These are phyloP conservation scores for Globisporangium parvum DNA, from an alignment of 352 stramenopile genomes.

Conservation along the genomic window DNA sequence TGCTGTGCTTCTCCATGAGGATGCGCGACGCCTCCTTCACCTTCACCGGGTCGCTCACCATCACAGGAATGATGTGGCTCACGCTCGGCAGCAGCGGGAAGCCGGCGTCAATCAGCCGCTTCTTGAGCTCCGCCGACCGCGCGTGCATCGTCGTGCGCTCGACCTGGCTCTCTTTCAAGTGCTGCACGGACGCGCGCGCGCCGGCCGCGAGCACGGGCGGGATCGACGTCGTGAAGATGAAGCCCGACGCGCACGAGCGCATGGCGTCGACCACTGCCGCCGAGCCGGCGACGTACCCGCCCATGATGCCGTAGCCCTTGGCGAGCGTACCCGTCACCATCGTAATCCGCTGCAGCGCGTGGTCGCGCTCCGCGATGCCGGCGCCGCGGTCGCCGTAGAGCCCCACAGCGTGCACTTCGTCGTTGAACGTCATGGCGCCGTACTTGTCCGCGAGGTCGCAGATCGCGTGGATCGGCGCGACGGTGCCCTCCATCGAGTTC, in stretches of 20 bases:
- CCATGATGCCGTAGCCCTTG: slow-evolving; percentile 90
- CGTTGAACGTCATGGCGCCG: slow-evolving; percentile 89
- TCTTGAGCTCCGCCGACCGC: slow-evolving; percentile 81
- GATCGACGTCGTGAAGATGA: slow-evolving; percentile 91
- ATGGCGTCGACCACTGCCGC: slow-evolving; percentile 83
- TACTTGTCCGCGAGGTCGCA: slow-evolving; percentile 88
- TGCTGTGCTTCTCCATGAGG: slow-evolving; percentile 88
- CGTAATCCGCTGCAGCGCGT: slow-evolving; percentile 80
- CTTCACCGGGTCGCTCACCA: slow-evolving; percentile 85
- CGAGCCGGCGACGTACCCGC: slow-evolving; percentile 86
- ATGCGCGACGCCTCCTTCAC: slow-evolving; percentile 86
- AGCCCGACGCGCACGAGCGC: slow-evolving; percentile 79
- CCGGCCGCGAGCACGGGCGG: slow-evolving; percentile 81
- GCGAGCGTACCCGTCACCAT: slow-evolving; percentile 89
- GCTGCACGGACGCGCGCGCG: slow-evolving; percentile 66
- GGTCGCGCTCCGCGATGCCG: slow-evolving; percentile 82
- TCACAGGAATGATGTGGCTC: slow-evolving; percentile 88
- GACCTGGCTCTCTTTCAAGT: slow-evolving; percentile 82
- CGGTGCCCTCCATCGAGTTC: slow-evolving; percentile 86
- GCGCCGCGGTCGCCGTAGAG: slow-evolving; percentile 85
- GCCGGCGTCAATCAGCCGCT: slow-evolving; percentile 68
- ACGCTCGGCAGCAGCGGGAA: slow-evolving; percentile 85
- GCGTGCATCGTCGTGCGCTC: slow-evolving; percentile 81
- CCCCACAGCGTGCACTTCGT: slow-evolving; percentile 88
- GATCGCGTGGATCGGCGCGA: slow-evolving; percentile 81